Conservation (phyloP, 2,329 filamentous ascomycete genomes). For the Rosellinia necatrix region DNA sequence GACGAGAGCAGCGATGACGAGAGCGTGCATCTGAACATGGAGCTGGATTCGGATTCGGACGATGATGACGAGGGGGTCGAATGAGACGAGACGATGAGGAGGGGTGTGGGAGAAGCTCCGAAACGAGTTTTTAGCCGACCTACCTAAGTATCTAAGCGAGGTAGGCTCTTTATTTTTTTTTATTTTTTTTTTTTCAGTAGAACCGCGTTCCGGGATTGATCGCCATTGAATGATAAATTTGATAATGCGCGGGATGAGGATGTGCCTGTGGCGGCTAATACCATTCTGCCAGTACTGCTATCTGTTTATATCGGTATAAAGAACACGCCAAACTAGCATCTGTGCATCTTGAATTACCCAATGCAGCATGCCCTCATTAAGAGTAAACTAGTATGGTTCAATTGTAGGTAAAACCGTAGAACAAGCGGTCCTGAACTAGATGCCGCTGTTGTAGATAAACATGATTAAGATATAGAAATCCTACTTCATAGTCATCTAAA, state of each 20-base stretch:
- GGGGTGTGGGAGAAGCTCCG: no score
- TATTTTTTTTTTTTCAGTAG: not conserved
- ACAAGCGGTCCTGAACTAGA: no score
- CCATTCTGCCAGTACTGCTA: conserved; percentile 1
- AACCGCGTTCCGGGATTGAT: conserved; percentile 4
- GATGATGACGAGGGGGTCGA: conserved; percentile 29
- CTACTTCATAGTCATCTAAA: not conserved
- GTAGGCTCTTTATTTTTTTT: no score
- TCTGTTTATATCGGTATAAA: not conserved
- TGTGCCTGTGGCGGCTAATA: not conserved
- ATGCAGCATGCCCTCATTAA: no score
- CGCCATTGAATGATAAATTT: not conserved
- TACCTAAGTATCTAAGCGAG: no score
- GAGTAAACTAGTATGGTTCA: no score
- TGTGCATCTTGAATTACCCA: not conserved
- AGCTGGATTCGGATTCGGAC: conserved; percentile 56
- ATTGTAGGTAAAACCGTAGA: no score
- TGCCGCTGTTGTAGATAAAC: no score
- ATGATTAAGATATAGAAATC: not conserved
- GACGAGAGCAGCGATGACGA: conserved; percentile 54
- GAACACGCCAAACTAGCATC: not conserved
- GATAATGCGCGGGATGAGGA: not conserved
- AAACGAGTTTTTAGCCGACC: not conserved
- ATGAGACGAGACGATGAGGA: not conserved
- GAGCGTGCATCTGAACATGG: conserved; percentile 64